Base-by-base conservation (phyloP, 305 asterid genomes). In the Solanum hybrid region DNA sequence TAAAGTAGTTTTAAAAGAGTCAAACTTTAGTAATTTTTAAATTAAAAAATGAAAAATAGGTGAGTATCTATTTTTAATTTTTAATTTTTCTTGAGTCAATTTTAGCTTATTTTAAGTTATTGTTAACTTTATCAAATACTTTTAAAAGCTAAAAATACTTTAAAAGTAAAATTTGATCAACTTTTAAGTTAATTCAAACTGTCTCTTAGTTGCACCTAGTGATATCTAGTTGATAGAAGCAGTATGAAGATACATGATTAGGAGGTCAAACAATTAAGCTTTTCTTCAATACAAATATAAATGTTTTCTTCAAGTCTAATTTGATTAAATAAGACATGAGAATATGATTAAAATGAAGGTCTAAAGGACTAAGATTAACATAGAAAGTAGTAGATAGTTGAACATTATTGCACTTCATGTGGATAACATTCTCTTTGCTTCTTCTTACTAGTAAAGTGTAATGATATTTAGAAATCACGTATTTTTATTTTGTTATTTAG, bases 121-220 rank as follows among this genome's bases (percentile, higher is more conserved):
- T 51, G 8, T 51, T 16, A 51, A 51, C 22, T 51, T 46, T 16
- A 51, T 0, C n/a, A 51, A 51, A 51, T 51, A 51, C 1, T 16
- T 6, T 51, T 1, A 51, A 16, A 51, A 51, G 22, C 8, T 51
- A 51, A 51, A 51, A 51, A 16, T 51, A 51, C 3, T 51, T 5
- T 5, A 51, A 51, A 51, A 16, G 1, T 32, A 51, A 51, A 0
- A 51, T 16, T 51, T 51, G 1, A 51, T 0, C 9, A 16, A 14
- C 0, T 51, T 51, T 51, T 51, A 51, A 14, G 22, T 51, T 0
- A 51, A 51, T 16, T 0, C 1, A 51, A 6, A 51, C 0, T 2
- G 64, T 2, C 3, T 51, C 22, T 51, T 51, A 56, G 27, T 34
- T 22, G 7, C 8, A 77, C 7, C 42, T 20, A 34, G 17, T 20